A percentile compares a stretch with the other conserved stretches of the same genome.
Conservation (phyloP, 352 stramenopile species). For the Globisporangium abappressorium region DNA sequence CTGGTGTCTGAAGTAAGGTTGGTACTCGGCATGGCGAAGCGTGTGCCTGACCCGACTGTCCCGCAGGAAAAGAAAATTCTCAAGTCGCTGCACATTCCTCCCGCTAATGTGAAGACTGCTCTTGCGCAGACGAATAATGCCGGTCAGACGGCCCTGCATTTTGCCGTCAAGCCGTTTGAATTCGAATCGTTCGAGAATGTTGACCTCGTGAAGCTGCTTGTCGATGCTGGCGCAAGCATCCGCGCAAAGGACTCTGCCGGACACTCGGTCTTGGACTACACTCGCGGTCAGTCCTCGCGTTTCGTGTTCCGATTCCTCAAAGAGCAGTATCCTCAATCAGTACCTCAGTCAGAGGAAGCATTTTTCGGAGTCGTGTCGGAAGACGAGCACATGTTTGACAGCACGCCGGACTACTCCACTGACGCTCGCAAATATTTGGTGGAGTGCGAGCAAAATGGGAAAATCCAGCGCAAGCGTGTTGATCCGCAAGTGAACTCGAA, state of each 20-base stretch:
- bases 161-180: slow-evolving; percentile 52
- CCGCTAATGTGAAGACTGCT: slow-evolving; percentile 37
- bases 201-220: slow-evolving; percentile 40
- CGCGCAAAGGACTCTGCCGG: slow-evolving; percentile 34
- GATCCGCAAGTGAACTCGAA: slow-evolving; percentile 46
- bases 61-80: slow-evolving; percentile 27
- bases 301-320: slow-evolving; percentile 57
- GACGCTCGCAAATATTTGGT: slow-evolving; percentile 52
- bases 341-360: slow-evolving; percentile 22
- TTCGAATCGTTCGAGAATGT: slow-evolving; percentile 74
- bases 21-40: slow-evolving; percentile 40
- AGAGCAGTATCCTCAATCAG: slow-evolving; percentile 27
- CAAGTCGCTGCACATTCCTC: slow-evolving; percentile 43
- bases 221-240: slow-evolving; percentile 39
- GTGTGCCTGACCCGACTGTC: slow-evolving; percentile 36
- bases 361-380: slow-evolving; percentile 30
- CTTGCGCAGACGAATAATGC: slow-evolving; percentile 36
- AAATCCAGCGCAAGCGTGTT: slow-evolving; percentile 48
- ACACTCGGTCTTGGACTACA: slow-evolving; percentile 53
- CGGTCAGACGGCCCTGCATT: slow-evolving; percentile 51
- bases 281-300: slow-evolving; percentile 42
- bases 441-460: slow-evolving; percentile 48
- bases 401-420: slow-evolving; percentile 33
- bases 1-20: slow-evolving; percentile 42
- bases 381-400: slow-evolving; percentile 25